Conservation (phyloP, 495 filamentous ascomycete species). For the Neurospora sp. region DNA sequence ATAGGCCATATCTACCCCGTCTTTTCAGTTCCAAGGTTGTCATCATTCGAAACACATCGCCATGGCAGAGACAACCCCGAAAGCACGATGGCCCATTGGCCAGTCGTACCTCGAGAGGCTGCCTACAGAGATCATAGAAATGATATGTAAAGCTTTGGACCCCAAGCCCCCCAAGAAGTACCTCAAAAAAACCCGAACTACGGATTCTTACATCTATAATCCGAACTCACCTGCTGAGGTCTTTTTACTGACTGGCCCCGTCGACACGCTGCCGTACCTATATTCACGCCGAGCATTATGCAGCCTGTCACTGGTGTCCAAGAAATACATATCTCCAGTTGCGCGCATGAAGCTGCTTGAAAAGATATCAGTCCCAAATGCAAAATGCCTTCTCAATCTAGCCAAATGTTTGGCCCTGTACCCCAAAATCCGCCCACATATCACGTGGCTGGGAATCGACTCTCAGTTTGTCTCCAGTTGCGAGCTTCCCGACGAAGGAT, state of each 20-base stretch:
- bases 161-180: neutral
- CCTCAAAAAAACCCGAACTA: neutral
- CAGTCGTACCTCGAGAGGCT: neutral
- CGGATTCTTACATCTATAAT: too few relatives aligned
- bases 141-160: neutral
- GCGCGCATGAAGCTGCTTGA: too few relatives aligned
- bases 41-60: neutral
- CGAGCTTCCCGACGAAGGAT: too few relatives aligned
- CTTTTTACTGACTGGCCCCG: too few relatives aligned
- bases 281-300: neutral
- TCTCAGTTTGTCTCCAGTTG: too few relatives aligned
- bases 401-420: too few relatives aligned
- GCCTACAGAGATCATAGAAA: neutral
- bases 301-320: neutral
- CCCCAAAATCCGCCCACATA: too few relatives aligned
- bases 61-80: neutral
- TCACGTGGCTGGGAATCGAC: too few relatives aligned
- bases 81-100: neutral
- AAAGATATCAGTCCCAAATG: too few relatives aligned
- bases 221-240: neutral
- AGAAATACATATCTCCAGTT: neutral
- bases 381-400: too few relatives aligned
- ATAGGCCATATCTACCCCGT: too few relatives aligned
- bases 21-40: too few relatives aligned
- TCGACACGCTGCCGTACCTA: neutral